A percentile compares a stretch with the other conserved stretches of the same genome.
These are phyloP conservation scores for Cruciata laevipes DNA, from an alignment of 257 asterid genomes.

Conservation along the genomic window DNA sequence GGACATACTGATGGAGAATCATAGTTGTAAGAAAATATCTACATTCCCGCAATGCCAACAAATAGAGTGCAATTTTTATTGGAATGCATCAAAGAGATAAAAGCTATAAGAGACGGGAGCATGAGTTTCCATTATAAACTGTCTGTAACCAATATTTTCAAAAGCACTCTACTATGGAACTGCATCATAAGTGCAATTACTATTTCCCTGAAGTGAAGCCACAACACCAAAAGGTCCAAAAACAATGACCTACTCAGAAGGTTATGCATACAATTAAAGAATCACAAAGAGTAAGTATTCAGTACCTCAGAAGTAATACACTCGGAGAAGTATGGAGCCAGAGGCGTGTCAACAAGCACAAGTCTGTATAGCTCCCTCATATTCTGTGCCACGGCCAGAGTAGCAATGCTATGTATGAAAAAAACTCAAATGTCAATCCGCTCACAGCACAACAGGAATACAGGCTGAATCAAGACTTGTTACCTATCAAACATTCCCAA, in stretches of 20 bases:
- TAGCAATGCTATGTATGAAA: constrained; percentile 60
- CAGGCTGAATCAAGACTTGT: constrained; percentile 13
- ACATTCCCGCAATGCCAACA: background rate
- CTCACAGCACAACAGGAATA: background rate
- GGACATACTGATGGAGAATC: background rate
- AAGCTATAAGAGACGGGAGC: background rate
- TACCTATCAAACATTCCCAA: constrained; percentile 98
- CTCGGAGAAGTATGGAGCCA: constrained; percentile 94
- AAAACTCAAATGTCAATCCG: constrained; percentile 14
- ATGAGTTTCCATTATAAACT: background rate
- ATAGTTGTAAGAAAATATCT: background rate
- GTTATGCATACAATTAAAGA: background rate
- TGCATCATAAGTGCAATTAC: background rate
- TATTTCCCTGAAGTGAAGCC: constrained; percentile 1
- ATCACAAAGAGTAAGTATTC: constrained; percentile 4
- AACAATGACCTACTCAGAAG: background rate
- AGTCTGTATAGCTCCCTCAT: constrained; percentile 93
- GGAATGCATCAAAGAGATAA: background rate
- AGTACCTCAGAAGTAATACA: constrained; percentile 88
- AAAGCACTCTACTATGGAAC: background rate
- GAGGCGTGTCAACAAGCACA: constrained; percentile 92
- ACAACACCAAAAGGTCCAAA: background rate
- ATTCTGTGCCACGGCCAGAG: constrained; percentile 87
- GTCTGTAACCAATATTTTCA: background rate
- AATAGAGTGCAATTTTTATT: background rate